Evolutionary conservation across 352 stramenopile species (phyloP).

Genomic region (Thalassiosira ordinaria): DNA sequence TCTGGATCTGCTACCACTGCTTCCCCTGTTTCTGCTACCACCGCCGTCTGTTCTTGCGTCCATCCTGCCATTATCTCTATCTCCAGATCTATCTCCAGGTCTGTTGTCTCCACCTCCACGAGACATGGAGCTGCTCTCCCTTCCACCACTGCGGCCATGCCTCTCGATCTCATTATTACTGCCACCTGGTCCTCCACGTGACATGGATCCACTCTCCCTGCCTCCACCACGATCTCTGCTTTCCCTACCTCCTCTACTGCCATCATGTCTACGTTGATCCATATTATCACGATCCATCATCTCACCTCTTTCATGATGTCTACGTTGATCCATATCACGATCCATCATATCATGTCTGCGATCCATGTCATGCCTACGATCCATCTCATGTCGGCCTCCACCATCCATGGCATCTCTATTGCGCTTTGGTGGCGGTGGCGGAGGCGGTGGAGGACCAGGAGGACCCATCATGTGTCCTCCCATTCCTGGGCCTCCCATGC

Average conservation of each 20-base stretch:
- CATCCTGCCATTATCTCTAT: not conserved
- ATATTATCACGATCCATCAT: too few species aligned
- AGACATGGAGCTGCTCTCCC: not conserved
- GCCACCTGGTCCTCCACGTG: too few species aligned
- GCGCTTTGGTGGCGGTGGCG: conserved; percentile 42
- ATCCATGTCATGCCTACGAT: conserved; percentile 30
- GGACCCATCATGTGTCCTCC: not conserved
- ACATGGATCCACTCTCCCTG: too few species aligned
- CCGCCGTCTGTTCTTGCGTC: not conserved
- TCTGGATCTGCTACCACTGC: too few species aligned
- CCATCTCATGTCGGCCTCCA: conserved; percentile 37
- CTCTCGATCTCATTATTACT: too few species aligned
- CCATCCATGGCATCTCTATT: conserved; percentile 41
- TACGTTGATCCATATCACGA: too few species aligned
- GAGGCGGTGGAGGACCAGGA: conserved; percentile 9
- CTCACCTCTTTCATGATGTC: too few species aligned
- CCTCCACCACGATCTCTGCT: not conserved
- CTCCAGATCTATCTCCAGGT: not conserved
- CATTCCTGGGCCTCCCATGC: conserved; percentile 8
- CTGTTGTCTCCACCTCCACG: not conserved
- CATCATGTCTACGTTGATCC: too few species aligned
- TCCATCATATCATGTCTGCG: too few species aligned
- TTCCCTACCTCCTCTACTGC: conserved; percentile 7
- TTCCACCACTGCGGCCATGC: not conserved
- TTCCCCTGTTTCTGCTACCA: too few species aligned